Conservation (phyloP, 306 rosid genomes). For the Quercus bicolor region DNA sequence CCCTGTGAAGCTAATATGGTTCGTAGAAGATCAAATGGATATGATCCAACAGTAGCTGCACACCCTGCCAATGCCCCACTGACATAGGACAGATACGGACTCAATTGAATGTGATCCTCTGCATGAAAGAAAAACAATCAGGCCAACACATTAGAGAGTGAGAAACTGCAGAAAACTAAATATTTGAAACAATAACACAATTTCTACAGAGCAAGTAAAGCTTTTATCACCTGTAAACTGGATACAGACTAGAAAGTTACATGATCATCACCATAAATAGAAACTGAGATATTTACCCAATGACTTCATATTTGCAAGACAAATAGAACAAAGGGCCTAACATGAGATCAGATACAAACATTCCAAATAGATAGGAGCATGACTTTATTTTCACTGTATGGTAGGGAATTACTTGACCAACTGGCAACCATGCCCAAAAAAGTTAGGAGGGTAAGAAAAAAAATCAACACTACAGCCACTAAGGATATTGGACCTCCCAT, state of each 20-base stretch:
- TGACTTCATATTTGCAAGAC: background rate
- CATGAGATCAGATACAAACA: background rate
- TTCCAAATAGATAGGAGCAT: background rate
- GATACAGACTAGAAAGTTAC: background rate
- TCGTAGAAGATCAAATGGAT: constrained; percentile 92
- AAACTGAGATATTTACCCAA: background rate
- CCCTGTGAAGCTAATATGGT: constrained; percentile 98
- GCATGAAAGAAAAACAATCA: constrained; percentile 32
- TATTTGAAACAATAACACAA: background rate
- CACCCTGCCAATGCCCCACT: constrained; percentile 94
- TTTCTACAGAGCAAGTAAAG: background rate
- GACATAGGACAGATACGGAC: constrained; percentile 82
- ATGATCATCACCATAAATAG: background rate
- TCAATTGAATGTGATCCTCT: constrained; percentile 75
- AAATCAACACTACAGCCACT: background rate
- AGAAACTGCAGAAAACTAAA: constrained; percentile 19
- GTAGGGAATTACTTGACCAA: background rate
- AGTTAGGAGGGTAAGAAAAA: no score
- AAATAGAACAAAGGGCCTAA: background rate
- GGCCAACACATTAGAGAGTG: background rate
- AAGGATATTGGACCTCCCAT: background rate
- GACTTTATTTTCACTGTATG: background rate
- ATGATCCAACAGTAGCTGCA: constrained; percentile 93
- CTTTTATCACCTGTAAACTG: background rate
- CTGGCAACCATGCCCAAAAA: constrained; percentile 12